A percentile compares a stretch with the other conserved stretches of the same genome.
Evolutionary conservation across 2,329 filamentous ascomycete species (phyloP).

Genomic region (Thelonectria rubi): DNA sequence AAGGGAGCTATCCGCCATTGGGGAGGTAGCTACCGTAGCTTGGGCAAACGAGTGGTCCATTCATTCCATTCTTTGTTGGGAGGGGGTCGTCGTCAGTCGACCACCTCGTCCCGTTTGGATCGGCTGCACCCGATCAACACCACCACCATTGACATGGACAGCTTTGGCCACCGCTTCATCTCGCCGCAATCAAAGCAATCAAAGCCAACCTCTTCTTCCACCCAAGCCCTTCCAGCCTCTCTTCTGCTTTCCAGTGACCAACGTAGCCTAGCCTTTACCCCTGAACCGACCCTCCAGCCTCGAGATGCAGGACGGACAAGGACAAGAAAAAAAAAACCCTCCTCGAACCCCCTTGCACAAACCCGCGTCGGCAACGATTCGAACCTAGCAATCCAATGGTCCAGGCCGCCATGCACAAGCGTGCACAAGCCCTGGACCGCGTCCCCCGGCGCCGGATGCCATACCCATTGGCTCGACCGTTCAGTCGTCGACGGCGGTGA

Average conservation of each 20-base stretch:
- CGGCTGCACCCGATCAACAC: constrained; percentile 39
- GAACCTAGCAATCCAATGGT: constrained; percentile 37
- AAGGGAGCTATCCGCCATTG: too few species aligned
- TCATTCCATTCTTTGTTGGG: background rate
- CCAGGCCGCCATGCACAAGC: constrained; percentile 32
- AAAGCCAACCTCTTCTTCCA: too few species aligned
- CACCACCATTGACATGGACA: too few species aligned
- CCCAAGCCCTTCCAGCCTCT: constrained; percentile 16
- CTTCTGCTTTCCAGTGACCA: constrained; percentile 1
- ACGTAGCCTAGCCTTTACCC: constrained; percentile 8
- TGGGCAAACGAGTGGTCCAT: constrained; percentile 19
- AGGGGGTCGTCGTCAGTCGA: too few species aligned
- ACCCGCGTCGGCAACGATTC: background rate
- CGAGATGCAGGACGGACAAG: too few species aligned
- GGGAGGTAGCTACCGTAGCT: too few species aligned
- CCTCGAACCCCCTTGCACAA: constrained; percentile 3
- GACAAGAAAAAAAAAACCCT: constrained; percentile 13
- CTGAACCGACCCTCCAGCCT: constrained; percentile 12
- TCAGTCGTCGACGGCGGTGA: constrained; percentile 17
- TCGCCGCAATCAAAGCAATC: constrained; percentile 4
- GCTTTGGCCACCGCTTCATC: too few species aligned
- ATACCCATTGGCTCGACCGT: constrained; percentile 40
- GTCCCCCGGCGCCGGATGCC: constrained; percentile 34
- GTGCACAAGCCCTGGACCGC: constrained; percentile 31
- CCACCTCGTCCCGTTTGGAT: constrained; percentile 14